Base-by-base conservation (phyloP, 164 flowering plant genomes). In the Stephania yunnanensis region DNA sequence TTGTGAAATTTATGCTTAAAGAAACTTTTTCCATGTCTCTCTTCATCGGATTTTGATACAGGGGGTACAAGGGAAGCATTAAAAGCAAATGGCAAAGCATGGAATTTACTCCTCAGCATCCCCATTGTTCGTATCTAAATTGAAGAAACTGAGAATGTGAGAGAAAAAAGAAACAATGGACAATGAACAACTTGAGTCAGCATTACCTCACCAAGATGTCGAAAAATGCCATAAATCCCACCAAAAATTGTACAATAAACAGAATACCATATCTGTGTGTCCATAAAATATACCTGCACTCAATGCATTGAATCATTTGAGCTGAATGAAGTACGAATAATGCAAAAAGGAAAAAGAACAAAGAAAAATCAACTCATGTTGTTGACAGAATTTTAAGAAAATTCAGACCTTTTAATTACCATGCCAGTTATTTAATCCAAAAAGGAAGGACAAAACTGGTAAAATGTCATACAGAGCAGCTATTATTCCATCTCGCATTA, bases 171-270 rank as follows among this genome's bases (percentile, higher is more conserved):
- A 68, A 10, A 48, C 44, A 30, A 53, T 4, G 50, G 46, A 53
- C 42, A 36, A 36, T 50, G 53, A 61, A 19, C 65, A 72, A 63
- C 44, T 63, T 75, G 25, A 65, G 30, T 31, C 17, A 7, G n/a
- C 75, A 77, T 83, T 36, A 95, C 99, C 91, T 95, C 99, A 58
- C 99, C 99, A 80, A 95, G 93, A 85, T 92, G 99, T 81, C 85
- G 90, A 71, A 90, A 76, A 76, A 90, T 83, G 29, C 90, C 87
- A 81, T 80, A 82, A 31, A 86, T 50, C 75, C 90, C 90, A 61
- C 90, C 88, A 75, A 83, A 79, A 46, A 85, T 79, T 10, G 90
- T 84, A 73, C 85, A 85, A 78, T 82, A 86, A 61, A 87, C 81
- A 65, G 90, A 83, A 81, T 87, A 87, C 90, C 90, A 87, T 10